Evolutionary conservation across 148 eudicot genomes (phyloP).

Genomic region (Silene latifolia): DNA sequence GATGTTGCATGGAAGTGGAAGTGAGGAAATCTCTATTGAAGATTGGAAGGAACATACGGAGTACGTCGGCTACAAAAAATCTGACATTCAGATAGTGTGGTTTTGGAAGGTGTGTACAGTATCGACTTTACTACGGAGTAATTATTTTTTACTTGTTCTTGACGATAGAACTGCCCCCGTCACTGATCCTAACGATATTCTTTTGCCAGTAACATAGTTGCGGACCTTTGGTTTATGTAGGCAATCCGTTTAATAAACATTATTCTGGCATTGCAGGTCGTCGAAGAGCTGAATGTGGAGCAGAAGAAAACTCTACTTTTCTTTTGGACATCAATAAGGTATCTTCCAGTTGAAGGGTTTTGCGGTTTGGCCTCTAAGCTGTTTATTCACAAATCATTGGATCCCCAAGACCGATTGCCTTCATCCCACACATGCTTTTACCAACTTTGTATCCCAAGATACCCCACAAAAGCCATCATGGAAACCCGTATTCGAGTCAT

Average conservation of each 20-base stretch:
- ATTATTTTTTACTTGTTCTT: not conserved
- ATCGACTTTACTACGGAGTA: not conserved
- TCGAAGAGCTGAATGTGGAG: conserved; percentile 51
- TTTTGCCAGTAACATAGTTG: too few relatives aligned
- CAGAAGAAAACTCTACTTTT: conserved; percentile 75
- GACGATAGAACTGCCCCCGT: too few relatives aligned
- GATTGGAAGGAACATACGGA: too few relatives aligned
- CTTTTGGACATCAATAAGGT: conserved; percentile 90
- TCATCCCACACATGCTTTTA: conserved; percentile 94
- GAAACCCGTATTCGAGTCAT: conserved; percentile 51
- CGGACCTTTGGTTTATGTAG: not conserved
- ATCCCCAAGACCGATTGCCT: conserved; percentile 52
- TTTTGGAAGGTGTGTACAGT: conserved; percentile 84
- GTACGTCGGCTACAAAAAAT: conserved; percentile 58
- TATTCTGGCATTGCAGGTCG: conserved; percentile 40
- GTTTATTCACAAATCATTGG: conserved; percentile 47
- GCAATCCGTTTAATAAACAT: not conserved
- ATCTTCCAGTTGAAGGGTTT: conserved; percentile 79
- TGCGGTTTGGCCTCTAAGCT: conserved; percentile 73
- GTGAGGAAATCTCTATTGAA: too few relatives aligned
- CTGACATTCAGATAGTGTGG: conserved; percentile 79
- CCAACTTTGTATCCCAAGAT: conserved; percentile 61
- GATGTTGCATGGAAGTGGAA: conserved; percentile 84
- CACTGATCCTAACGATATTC: not conserved
- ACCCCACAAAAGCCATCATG: conserved; percentile 49